A percentile compares a stretch with the other conserved stretches of the same genome.
These are phyloP conservation scores for Gossypium arboreum DNA, from an alignment of 345 rosid species.

Conservation along the genomic window DNA sequence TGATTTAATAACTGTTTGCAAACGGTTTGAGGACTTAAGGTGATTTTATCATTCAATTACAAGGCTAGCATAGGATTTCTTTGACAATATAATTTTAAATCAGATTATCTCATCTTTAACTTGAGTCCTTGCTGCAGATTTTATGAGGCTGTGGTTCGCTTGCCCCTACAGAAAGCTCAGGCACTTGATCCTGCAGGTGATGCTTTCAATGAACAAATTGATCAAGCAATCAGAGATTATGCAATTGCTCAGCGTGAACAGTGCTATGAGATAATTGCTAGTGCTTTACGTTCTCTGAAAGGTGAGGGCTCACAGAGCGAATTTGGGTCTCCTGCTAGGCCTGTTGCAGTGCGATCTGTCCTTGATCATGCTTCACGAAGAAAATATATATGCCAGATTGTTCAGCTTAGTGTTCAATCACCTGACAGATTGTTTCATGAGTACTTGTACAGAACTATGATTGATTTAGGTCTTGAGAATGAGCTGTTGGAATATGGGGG, in stretches of 20 bases:
- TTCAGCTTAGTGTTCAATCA: slow-evolving; percentile 92
- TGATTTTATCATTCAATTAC: slow-evolving; percentile 33
- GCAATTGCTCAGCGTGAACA: slow-evolving; percentile 78
- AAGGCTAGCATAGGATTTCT: slow-evolving; percentile 16
- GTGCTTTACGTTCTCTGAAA: slow-evolving; percentile 70
- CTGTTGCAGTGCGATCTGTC: slow-evolving; percentile 40
- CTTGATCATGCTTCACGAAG: slow-evolving; percentile 68
- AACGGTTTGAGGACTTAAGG: slow-evolving; percentile 94
- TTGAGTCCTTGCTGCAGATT: slow-evolving; percentile 55
- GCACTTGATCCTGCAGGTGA: slow-evolving; percentile 90
- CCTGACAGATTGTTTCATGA: slow-evolving; percentile 85
- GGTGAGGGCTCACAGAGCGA: slow-evolving; percentile 47
- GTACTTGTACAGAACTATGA: slow-evolving; percentile 75
- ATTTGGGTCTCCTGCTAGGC: slow-evolving; percentile 54
- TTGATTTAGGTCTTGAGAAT: slow-evolving; percentile 83
- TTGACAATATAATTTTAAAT: slow-evolving; percentile 4
- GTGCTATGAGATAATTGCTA: slow-evolving; percentile 81
- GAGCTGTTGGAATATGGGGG: slow-evolving; percentile 97
- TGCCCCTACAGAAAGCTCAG: slow-evolving; percentile 92
- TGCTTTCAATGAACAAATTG: slow-evolving; percentile 90
- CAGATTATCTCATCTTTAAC: slow-evolving; percentile 10
- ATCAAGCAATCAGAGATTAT: slow-evolving; percentile 61
- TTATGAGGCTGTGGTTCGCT: slow-evolving; percentile 94
- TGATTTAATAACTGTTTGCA: slow-evolving; percentile 88
- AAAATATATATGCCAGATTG: slow-evolving; percentile 85